phyloP scores from a whole-genome alignment of 345 rosid species.

The Populus euphratica region DNA sequence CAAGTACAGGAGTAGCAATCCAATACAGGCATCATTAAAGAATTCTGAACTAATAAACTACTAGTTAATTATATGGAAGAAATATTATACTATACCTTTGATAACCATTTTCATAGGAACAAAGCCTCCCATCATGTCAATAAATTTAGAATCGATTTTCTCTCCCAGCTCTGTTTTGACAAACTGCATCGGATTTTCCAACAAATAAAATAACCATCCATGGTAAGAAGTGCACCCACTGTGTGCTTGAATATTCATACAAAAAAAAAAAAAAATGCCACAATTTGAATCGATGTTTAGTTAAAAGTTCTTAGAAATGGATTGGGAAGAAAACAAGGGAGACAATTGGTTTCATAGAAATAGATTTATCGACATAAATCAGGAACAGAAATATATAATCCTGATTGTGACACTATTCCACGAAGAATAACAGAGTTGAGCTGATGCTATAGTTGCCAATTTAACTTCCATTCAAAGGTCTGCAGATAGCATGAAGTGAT shows the following conservation, averaged over 20 bases:
- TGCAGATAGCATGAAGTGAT: background rate
- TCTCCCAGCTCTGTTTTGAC: constrained; percentile 61
- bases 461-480: background rate
- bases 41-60: background rate
- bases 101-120: constrained; percentile 69
- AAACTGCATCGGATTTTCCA: constrained; percentile 55
- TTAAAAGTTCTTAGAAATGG: background rate
- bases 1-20: background rate
- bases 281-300: background rate
- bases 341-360: background rate
- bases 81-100: constrained; percentile 47
- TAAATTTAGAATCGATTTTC: constrained; percentile 18
- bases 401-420: no score
- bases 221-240: background rate
- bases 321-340: background rate
- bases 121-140: constrained; percentile 64
- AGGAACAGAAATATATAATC: background rate
- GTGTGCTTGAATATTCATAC: background rate
- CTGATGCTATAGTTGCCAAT: background rate
- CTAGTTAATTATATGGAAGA: background rate
- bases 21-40: background rate
- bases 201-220: background rate
- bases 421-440: background rate
- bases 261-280: background rate
- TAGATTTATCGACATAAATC: constrained; percentile 1